phyloP scores from a whole-genome alignment of 2,329 filamentous ascomycete genomes.

The Colletotrichum abscissum region DNA sequence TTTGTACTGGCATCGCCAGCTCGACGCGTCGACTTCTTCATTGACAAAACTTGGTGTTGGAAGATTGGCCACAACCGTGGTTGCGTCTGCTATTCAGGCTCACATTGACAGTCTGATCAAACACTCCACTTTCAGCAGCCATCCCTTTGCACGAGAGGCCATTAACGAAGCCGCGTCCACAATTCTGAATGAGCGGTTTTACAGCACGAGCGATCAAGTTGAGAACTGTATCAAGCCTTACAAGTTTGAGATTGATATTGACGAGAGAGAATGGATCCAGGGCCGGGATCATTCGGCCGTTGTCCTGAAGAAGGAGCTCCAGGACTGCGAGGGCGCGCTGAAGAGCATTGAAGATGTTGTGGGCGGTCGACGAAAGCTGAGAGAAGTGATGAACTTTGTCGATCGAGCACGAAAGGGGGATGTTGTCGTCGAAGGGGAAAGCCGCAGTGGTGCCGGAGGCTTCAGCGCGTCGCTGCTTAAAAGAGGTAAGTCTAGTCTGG shows the following conservation, averaged over 20 bases:
- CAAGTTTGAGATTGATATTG: conserved; percentile 97
- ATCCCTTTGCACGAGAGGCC: conserved; percentile 92
- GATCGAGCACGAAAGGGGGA: conserved; percentile 91
- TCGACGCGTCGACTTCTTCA: conserved; percentile 90
- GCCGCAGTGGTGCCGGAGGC: conserved; percentile 86
- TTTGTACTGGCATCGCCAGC: conserved; percentile 91
- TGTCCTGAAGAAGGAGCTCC: conserved; percentile 88
- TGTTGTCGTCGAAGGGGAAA: conserved; percentile 85
- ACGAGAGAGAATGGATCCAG: conserved; percentile 87
- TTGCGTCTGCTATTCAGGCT: conserved; percentile 86
- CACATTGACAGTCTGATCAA: conserved; percentile 84
- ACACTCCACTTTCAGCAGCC: conserved; percentile 85
- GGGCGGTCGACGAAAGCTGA: conserved; percentile 85
- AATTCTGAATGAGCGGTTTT: conserved; percentile 93
- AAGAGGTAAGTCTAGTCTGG: conserved; percentile 69
- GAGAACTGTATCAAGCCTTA: conserved; percentile 99
- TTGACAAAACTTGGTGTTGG: conserved; percentile 96
- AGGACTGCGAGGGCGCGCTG: conserved; percentile 83
- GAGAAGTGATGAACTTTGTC: conserved; percentile 90
- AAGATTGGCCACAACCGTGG: conserved; percentile 89
- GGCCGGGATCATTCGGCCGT: conserved; percentile 85
- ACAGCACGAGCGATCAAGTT: conserved; percentile 96
- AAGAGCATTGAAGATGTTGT: conserved; percentile 81
- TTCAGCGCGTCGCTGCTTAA: conserved; percentile 89
- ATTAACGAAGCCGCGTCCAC: conserved; percentile 90